Conservation (phyloP, 345 rosid genomes). For the Gynandropsis gynandra region DNA sequence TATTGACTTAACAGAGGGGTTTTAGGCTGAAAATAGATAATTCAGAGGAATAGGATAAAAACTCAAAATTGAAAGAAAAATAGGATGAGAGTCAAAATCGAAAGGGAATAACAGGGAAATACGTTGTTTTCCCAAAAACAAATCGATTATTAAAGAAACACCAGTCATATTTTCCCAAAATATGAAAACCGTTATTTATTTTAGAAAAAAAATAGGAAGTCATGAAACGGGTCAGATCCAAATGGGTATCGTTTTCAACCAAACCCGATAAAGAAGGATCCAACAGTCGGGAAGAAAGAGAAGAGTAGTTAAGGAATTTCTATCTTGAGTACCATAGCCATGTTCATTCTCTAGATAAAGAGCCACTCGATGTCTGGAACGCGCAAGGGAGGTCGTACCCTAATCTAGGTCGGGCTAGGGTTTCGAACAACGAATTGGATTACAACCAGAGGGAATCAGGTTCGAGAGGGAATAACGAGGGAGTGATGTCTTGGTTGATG, state of each 20-base stretch:
- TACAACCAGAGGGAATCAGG: slow-evolving; percentile 23
- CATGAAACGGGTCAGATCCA: slow-evolving; percentile 43
- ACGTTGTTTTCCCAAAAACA: too few relatives aligned
- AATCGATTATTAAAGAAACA: too few relatives aligned
- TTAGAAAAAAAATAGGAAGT: too few relatives aligned
- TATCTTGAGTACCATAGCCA: slow-evolving; percentile 44
- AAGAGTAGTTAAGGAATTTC: slow-evolving; percentile 39
- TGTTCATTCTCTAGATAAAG: slow-evolving; percentile 25
- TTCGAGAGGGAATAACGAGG: slow-evolving; percentile 32
- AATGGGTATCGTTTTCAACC: slow-evolving; percentile 29
- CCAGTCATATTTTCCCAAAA: too few relatives aligned
- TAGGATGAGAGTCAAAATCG: too few relatives aligned
- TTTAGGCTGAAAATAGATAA: too few relatives aligned
- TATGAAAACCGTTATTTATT: too few relatives aligned
- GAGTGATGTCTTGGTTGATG: slow-evolving; percentile 53
- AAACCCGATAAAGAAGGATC: slow-evolving; percentile 30
- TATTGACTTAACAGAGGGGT: too few relatives aligned
- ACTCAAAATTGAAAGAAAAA: too few relatives aligned
- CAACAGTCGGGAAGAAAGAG: slow-evolving; percentile 26
- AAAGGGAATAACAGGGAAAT: too few relatives aligned
- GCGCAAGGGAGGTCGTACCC: slow-evolving; percentile 14
- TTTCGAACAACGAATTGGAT: slow-evolving; percentile 34
- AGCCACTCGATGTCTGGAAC: background rate
- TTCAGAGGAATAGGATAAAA: too few relatives aligned
- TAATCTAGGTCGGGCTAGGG: slow-evolving; percentile 23